Base-by-base conservation (phyloP, 139 green algal species). In the Coelastrella sp. region DNA sequence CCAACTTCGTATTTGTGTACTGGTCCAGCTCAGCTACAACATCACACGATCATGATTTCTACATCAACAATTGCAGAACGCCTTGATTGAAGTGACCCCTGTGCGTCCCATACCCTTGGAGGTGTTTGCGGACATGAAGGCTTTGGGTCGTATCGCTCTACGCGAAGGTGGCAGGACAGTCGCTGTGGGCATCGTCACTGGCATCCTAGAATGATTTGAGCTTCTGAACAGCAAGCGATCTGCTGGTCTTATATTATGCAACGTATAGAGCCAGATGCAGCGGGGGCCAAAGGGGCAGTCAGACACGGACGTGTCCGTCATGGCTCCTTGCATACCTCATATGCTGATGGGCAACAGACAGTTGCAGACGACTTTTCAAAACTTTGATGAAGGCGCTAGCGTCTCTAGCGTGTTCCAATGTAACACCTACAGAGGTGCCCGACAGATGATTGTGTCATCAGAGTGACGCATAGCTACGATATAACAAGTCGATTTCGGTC, bases 181-280 rank as follows among this genome's bases (percentile, higher is more conserved):
- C 11, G 97, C 97, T 6, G 97, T 99, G 19, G 97, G 97, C 14
- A 96, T 98, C 14, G 89, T 99, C 5, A 97, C 94, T 49, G 24
- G 89, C 35, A 80, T 97, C 63, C 56, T 90, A 10, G 91, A 92
- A n/a, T 88, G 68, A 88, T 60, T 70, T 49, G 1, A 1, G 35
- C 3, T 49, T 49, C 3, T 49, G 35, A 49, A 49, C 35, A 49
- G 1, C 35, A 49, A 49, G 35, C 35, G 35, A 3, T 49, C 35
- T 49, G 35, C 35, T 49, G 35, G 35, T 49, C 35, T 49, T 49
- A 49, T 49, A 49, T 49, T 76, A 11, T 76, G 68, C 7, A 8
- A 76, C 68, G 15, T 17, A 76, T 8, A 76, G 8, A 6, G 19
- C 35, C 35, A 49, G 35, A 1, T 49, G 35, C 35, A 49, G 35